Base-by-base conservation (phyloP, 176 grass and related monocot genomes). In the Rhynchospora pubera region DNA sequence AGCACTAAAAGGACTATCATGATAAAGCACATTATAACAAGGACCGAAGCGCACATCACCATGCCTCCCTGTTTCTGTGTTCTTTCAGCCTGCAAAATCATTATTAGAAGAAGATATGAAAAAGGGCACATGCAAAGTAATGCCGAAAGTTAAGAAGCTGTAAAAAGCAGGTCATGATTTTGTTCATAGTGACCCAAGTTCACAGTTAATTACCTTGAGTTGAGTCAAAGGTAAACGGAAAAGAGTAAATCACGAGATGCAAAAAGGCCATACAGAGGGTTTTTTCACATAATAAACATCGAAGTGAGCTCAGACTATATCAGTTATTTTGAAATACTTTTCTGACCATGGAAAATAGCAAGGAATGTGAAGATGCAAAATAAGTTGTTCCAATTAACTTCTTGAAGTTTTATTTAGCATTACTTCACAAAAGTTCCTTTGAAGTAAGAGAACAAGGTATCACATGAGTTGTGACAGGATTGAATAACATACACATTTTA, bases 31-130 rank as follows among this genome's bases (percentile, higher is more conserved):
- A 99, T 84, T 87, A 99, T 93, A 62, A 99, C 82, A 16, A 99
- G 96, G 57, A 93, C 89, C 6, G 96, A 93, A 61, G 89, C 96
- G 91, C 96, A 99, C 96, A 91, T 93, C 84, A 99, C 89, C 91
- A 95, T 91, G 63, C 96, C 91, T 47, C 92, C 97, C 87, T 95
- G 92, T 82, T 90, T 93, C 62, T 99, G 96, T 39, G 92, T 90
- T 82, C 95, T 91, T 81, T 94, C 95, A 78, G 95, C 95, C 95
- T 98, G 88, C 85, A 50, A 64, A 82, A 66, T 66, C 45, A 82
- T 65, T 28, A 87, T 85, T 82, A 55, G 83, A 83, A 88, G 61
- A 80, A 34, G 23, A 82, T 24, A 86, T 57, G 30, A 85, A 85
- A 89, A 66, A 39, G 89, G 87, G 89, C 72, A 77, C 74, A 58